A percentile compares a stretch with the other conserved stretches of the same genome.
phyloP scores from a whole-genome alignment of 345 rosid species.

The Corchorus capsularis region DNA sequence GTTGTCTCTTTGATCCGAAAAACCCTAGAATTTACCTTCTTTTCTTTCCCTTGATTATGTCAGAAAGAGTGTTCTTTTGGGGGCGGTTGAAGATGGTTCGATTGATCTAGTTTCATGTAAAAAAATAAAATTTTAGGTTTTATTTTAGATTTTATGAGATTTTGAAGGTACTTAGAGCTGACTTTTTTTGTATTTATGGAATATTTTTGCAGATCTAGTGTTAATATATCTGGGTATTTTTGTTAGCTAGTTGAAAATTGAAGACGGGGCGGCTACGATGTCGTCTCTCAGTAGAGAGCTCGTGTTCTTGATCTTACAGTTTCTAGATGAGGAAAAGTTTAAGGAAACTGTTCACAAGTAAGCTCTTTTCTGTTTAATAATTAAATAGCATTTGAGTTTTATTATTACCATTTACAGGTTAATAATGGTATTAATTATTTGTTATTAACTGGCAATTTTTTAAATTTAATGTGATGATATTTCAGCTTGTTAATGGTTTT shows the following conservation, averaged over 20 bases:
- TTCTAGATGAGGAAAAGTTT: constrained; percentile 98
- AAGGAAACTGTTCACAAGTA: constrained; percentile 98
- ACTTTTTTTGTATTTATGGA: constrained; percentile 15
- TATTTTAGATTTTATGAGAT: not conserved
- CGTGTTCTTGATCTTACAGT: constrained; percentile 96
- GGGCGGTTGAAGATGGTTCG: constrained; percentile 27
- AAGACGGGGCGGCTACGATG: constrained; percentile 55
- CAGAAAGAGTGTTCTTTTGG: constrained; percentile 20
- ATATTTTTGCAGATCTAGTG: constrained; percentile 63
- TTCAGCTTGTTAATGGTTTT: constrained; percentile 30
- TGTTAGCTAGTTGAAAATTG: constrained; percentile 28
- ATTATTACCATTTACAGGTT: not conserved
- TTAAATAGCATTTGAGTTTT: not conserved
- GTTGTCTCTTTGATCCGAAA: constrained; percentile 36
- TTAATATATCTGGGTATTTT: constrained; percentile 29
- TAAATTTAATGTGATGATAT: not conserved
- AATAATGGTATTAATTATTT: not conserved
- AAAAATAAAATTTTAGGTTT: not conserved
- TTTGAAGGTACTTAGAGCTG: constrained; percentile 29
- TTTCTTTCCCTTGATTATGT: constrained; percentile 16
- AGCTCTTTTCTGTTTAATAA: constrained; percentile 25
- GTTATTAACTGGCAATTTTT: constrained; percentile 1
- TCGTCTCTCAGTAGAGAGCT: constrained; percentile 99
- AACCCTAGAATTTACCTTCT: constrained; percentile 29
- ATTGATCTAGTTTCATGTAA: constrained; percentile 44